phyloP scores from a whole-genome alignment of 306 rosid species.

The Gleditsia sinensis region DNA sequence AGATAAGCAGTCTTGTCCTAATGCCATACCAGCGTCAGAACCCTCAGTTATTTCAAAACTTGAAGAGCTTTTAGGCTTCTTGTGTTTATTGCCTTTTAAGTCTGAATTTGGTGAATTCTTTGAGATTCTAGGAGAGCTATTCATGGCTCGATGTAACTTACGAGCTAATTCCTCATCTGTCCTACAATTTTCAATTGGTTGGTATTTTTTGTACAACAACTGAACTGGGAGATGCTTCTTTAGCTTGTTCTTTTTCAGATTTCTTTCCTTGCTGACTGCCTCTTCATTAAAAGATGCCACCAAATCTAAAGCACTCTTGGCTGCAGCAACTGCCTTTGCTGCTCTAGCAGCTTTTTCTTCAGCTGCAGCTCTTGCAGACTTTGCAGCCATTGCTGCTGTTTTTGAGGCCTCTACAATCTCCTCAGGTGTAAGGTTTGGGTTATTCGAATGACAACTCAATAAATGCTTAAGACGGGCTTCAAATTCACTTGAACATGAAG shows the following conservation, averaged over 20 bases:
- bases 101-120: constrained; percentile 66
- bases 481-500: constrained; percentile 51
- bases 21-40: constrained; percentile 43
- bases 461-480: constrained; percentile 61
- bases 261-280: constrained; percentile 50
- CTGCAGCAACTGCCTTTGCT: constrained; percentile 83
- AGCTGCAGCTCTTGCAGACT: constrained; percentile 73
- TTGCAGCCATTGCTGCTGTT: constrained; percentile 66
- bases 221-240: constrained; percentile 93
- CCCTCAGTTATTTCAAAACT: constrained; percentile 51
- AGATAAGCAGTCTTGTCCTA: constrained; percentile 48
- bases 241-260: constrained; percentile 68
- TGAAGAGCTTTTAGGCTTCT: constrained; percentile 55
- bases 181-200: constrained; percentile 70
- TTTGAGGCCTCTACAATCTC: constrained; percentile 73
- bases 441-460: constrained; percentile 56
- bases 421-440: constrained; percentile 65
- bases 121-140: constrained; percentile 85
- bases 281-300: constrained; percentile 80
- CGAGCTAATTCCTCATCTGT: constrained; percentile 92
- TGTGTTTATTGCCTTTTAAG: constrained; percentile 61
- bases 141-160: constrained; percentile 77
- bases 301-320: constrained; percentile 85
- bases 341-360: constrained; percentile 78
- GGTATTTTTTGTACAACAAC: constrained; percentile 82